Conservation (phyloP, 2,329 filamentous ascomycete species). For the Phaeophleospora eucalypticola region DNA sequence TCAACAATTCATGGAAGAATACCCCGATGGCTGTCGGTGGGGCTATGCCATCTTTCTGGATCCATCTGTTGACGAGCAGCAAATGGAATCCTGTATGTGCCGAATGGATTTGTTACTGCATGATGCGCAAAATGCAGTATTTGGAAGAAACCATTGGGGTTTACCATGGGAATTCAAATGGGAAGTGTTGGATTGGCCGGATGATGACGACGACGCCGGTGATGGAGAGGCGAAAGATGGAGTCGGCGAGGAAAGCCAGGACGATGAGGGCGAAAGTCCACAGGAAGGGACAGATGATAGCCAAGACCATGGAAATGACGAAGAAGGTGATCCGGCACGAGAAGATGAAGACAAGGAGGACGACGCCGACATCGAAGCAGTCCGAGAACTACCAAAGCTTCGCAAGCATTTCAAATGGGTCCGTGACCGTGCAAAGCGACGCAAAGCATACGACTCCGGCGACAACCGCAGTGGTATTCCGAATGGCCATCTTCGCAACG, state of each 20-base stretch:
- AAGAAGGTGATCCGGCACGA: not conserved
- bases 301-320: not conserved
- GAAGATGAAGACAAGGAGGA: conserved; percentile 6
- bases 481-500: conserved; percentile 5
- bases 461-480: conserved; percentile 8
- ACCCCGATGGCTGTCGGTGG: conserved; percentile 25
- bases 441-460: conserved; percentile 3
- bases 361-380: conserved; percentile 11
- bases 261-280: not conserved
- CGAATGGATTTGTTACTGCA: conserved; percentile 1
- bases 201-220: not conserved
- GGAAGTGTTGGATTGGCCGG: conserved; percentile 8
- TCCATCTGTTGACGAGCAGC: conserved; percentile 4
- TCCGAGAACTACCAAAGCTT: conserved; percentile 7
- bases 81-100: conserved; percentile 6
- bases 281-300: not conserved
- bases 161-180: conserved; percentile 5
- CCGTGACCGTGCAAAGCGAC: conserved; percentile 8
- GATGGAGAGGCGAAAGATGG: not conserved
- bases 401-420: conserved; percentile 11
- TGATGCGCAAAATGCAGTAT: conserved; percentile 1
- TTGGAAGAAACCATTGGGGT: not conserved
- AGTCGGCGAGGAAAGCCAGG: not conserved
- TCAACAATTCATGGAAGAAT: conserved; percentile 4
- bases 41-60: conserved; percentile 10